Evolutionary conservation across 164 flowering plant genomes (phyloP).

Genomic region (Vitis cinerea): DNA sequence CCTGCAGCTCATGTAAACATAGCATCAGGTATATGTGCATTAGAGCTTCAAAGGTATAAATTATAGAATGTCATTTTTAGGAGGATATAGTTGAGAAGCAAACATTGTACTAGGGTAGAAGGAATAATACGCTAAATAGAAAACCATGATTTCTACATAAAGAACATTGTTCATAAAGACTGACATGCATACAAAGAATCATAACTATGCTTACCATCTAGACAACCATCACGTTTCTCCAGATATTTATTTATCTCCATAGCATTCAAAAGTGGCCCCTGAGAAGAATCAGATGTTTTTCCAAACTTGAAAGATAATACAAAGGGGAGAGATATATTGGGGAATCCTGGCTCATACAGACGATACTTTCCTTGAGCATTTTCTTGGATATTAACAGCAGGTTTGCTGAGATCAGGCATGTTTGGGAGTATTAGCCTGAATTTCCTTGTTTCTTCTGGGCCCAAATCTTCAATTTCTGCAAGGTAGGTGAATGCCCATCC

Average conservation of each 20-base stretch:
- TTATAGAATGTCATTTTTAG: neutral
- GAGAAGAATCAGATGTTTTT: slow-evolving; percentile 74
- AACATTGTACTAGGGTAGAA: neutral
- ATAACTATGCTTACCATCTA: slow-evolving; percentile 61
- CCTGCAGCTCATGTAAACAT: slow-evolving; percentile 47
- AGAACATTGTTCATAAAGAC: neutral
- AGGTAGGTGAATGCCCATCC: slow-evolving; percentile 97
- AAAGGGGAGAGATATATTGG: slow-evolving; percentile 82
- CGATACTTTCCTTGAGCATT: slow-evolving; percentile 89
- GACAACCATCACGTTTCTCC: slow-evolving; percentile 65
- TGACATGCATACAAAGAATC: neutral
- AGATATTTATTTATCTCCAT: slow-evolving; percentile 91
- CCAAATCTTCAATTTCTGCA: slow-evolving; percentile 91
- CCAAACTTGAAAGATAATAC: slow-evolving; percentile 69
- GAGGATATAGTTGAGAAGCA: neutral
- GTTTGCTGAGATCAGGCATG: slow-evolving; percentile 62
- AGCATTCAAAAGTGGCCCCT: slow-evolving; percentile 93
- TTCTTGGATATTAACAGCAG: slow-evolving; percentile 82
- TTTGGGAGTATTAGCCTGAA: slow-evolving; percentile 80
- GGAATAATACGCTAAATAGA: neutral
- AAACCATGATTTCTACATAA: neutral
- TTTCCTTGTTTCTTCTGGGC: slow-evolving; percentile 59
- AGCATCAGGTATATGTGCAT: slow-evolving; percentile 7
- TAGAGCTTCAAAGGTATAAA: neutral
- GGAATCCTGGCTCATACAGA: slow-evolving; percentile 85